phyloP scores from a whole-genome alignment of 192 early-diverging fungal species.

The Backusella australiensis region DNA sequence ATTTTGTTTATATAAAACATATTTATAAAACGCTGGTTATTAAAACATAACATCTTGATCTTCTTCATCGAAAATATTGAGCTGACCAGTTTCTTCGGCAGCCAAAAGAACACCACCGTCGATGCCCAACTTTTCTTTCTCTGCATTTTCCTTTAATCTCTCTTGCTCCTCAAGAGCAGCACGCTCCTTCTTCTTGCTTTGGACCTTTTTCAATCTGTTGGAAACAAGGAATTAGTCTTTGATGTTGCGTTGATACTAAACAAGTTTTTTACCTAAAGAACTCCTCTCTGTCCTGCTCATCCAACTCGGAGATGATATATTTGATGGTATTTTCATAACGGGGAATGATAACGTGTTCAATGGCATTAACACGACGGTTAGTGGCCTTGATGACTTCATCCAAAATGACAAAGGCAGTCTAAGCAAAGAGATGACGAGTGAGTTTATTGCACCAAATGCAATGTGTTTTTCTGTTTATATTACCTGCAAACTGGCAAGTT shows the following conservation, averaged over 20 bases:
- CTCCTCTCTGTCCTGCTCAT: conserved; percentile 98
- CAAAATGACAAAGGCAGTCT: conserved; percentile 98
- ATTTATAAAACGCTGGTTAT: background rate
- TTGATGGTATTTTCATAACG: conserved; percentile 97
- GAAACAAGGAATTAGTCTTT: background rate
- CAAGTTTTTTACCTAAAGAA: conserved; percentile 72
- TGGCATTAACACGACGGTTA: conserved; percentile 98
- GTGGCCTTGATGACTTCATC: conserved; percentile 99
- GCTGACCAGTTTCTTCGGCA: conserved; percentile 33
- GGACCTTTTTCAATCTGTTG: conserved; percentile 91
- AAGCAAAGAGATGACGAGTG: conserved; percentile 1
- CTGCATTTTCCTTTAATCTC: conserved; percentile 15
- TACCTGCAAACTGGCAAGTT: conserved; percentile 97
- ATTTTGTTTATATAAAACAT: background rate
- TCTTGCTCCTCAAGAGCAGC: conserved; percentile 57
- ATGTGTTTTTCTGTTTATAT: background rate
- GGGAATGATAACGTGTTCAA: conserved; percentile 99
- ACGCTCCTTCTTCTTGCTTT: conserved; percentile 94
- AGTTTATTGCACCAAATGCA: too few relatives aligned
- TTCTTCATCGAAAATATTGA: conserved; percentile 34
- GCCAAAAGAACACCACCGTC: conserved; percentile 17
- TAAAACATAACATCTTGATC: conserved; percentile 34
- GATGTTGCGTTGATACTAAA: background rate
- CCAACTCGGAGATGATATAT: conserved; percentile 94
- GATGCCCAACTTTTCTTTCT: conserved; percentile 6